Evolutionary conservation across 352 stramenopile genomes (phyloP).

Genomic region (Pseudoperonospora humuli): DNA sequence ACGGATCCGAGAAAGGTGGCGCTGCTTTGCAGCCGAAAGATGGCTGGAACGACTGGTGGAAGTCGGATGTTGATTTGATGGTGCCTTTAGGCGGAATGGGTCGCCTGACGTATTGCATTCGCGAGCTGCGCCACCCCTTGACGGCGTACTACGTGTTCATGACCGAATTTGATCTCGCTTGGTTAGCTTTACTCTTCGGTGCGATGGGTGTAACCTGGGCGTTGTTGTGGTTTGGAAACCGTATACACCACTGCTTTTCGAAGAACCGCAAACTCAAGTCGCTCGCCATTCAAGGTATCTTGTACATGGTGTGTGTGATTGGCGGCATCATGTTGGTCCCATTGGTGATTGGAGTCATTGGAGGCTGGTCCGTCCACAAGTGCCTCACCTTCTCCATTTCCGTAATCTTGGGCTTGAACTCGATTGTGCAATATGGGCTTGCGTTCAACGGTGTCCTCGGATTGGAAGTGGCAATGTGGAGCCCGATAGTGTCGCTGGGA

Average conservation of each 20-base stretch:
- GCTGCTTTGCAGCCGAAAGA: slow-evolving; percentile 46
- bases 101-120: slow-evolving; percentile 66
- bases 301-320: slow-evolving; percentile 71
- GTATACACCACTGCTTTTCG: slow-evolving; percentile 39
- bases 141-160: slow-evolving; percentile 81
- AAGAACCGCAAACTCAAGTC: slow-evolving; percentile 55
- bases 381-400: slow-evolving; percentile 59
- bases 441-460: slow-evolving; percentile 59
- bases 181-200: slow-evolving; percentile 40
- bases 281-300: slow-evolving; percentile 45
- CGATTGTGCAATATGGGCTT: slow-evolving; percentile 64
- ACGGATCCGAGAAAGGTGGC: slow-evolving; percentile 30
- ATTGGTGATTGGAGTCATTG: slow-evolving; percentile 43
- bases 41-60: slow-evolving; percentile 70
- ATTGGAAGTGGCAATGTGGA: slow-evolving; percentile 57
- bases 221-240: slow-evolving; percentile 47
- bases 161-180: slow-evolving; percentile 47
- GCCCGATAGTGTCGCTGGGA: slow-evolving; percentile 58
- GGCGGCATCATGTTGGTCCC: slow-evolving; percentile 46
- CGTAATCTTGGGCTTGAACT: slow-evolving; percentile 63
- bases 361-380: slow-evolving; percentile 54
- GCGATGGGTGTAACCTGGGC: slow-evolving; percentile 43
- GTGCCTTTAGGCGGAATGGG: slow-evolving; percentile 53
- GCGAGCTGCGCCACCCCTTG: slow-evolving; percentile 69
- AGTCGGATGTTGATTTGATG: slow-evolving; percentile 66